A percentile compares a stretch with the other conserved stretches of the same genome.
Evolutionary conservation across 208 protist species (phyloP).

Genomic region (Trypanosomatidae sp.): DNA sequence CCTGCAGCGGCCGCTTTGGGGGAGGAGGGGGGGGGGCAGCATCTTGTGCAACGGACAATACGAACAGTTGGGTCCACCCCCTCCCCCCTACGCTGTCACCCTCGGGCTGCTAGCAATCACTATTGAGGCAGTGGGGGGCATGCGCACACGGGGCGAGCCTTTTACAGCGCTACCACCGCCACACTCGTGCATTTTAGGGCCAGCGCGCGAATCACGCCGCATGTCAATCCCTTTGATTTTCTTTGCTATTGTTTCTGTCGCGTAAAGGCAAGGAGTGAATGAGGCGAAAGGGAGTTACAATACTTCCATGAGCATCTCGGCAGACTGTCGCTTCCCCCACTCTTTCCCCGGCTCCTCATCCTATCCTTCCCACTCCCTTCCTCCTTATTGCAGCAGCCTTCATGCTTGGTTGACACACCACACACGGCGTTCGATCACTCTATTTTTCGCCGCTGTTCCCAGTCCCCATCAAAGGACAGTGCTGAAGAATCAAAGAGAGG

Average conservation of each 20-base stretch:
- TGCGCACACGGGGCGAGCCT: too few species aligned
- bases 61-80: background rate
- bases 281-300: background rate
- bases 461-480: too few species aligned
- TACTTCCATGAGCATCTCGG: background rate
- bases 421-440: too few species aligned
- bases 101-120: background rate
- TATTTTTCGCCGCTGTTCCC: too few species aligned
- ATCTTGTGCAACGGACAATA: background rate
- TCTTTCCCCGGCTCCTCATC: background rate
- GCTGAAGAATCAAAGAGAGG: conserved; percentile 13
- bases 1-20: background rate
- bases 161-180: background rate
- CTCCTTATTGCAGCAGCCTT: background rate
- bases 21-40: background rate
- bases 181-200: background rate
- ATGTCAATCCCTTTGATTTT: background rate
- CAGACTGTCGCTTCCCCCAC: background rate
- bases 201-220: background rate
- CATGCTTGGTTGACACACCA: background rate
- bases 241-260: background rate
- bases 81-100: too few species aligned
- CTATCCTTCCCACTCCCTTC: background rate
- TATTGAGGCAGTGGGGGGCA: background rate
- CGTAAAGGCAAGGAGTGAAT: too few species aligned